These are phyloP conservation scores for Trichoderma citrinoviride DNA, from an alignment of 2,329 filamentous ascomycete genomes.

Conservation along the genomic window DNA sequence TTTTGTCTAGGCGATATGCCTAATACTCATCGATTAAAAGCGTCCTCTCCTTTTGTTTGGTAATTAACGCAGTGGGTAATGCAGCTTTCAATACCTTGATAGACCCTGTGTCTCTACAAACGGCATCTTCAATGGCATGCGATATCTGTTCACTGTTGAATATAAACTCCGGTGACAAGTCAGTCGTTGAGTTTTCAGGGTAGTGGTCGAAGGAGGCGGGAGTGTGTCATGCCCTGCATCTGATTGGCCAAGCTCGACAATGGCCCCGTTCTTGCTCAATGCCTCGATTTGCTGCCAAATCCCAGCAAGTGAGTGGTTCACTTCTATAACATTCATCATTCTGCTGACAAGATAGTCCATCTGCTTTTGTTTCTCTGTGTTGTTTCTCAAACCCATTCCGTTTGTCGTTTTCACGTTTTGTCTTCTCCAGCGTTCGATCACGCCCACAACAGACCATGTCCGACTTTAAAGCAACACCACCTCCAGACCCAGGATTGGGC, in stretches of 20 bases:
- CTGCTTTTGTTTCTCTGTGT: no score
- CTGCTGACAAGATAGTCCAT: background rate
- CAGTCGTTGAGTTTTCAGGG: background rate
- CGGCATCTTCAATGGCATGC: no score
- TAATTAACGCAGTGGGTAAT: background rate
- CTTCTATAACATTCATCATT: background rate
- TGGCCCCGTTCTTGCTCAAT: background rate
- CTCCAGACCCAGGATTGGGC: background rate
- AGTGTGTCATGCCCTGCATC: slow-evolving; percentile 20
- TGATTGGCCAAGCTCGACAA: background rate
- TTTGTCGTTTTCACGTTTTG: no score
- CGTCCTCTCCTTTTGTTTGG: background rate
- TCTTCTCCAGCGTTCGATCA: background rate
- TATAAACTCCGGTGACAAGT: no score
- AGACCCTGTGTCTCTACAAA: no score
- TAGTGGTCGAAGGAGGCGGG: background rate
- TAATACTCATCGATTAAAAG: background rate
- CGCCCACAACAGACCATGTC: background rate
- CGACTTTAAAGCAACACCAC: background rate
- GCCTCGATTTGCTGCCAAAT: background rate
- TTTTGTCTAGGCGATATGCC: background rate
- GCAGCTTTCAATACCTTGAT: background rate
- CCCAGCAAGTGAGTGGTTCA: background rate
- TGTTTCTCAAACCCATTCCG: no score
- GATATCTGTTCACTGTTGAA: no score